These are phyloP conservation scores for Globisporangium takayamanum DNA, from an alignment of 352 stramenopile species.

Conservation along the genomic window DNA sequence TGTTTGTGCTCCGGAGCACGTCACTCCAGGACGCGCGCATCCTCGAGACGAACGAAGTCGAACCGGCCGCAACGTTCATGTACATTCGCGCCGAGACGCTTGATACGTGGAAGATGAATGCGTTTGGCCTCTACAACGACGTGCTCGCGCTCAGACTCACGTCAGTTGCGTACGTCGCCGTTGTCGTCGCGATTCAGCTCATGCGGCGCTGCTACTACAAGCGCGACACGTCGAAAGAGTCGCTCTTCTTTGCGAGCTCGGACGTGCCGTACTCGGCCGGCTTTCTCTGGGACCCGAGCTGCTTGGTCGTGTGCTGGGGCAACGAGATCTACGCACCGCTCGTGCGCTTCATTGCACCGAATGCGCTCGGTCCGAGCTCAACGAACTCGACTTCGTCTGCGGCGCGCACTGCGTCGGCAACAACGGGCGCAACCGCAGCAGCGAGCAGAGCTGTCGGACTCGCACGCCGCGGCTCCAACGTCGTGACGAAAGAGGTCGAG, in stretches of 20 bases:
- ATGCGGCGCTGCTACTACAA: conserved; percentile 12
- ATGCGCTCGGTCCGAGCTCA: conserved; percentile 2
- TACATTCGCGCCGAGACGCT: conserved; percentile 42
- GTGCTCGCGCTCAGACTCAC: conserved; percentile 36
- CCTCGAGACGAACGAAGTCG: conserved; percentile 47
- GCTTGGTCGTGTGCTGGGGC: conserved; percentile 46
- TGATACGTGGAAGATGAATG: conserved; percentile 55
- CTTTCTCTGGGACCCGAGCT: conserved; percentile 47
- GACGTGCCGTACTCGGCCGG: conserved; percentile 38
- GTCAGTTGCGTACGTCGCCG: conserved; percentile 27
- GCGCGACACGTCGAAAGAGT: conserved; percentile 22
- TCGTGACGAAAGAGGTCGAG: conserved; percentile 12
- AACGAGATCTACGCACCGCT: conserved; percentile 37
- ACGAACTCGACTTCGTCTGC: neutral
- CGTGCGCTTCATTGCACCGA: conserved; percentile 13
- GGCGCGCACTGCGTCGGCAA: neutral
- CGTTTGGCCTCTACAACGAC: conserved; percentile 46
- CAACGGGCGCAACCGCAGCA: neutral
- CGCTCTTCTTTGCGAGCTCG: conserved; percentile 39
- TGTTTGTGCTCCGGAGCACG: conserved; percentile 16
- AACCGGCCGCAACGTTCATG: conserved; percentile 49
- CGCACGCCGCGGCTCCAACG: conserved; percentile 14
- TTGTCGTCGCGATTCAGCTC: conserved; percentile 21
- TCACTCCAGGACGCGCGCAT: conserved; percentile 32
- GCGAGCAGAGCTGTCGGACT: conserved; percentile 4